Base-by-base conservation (phyloP, 2,329 filamentous ascomycete genomes). In the Penicillium psychrosexuale region DNA sequence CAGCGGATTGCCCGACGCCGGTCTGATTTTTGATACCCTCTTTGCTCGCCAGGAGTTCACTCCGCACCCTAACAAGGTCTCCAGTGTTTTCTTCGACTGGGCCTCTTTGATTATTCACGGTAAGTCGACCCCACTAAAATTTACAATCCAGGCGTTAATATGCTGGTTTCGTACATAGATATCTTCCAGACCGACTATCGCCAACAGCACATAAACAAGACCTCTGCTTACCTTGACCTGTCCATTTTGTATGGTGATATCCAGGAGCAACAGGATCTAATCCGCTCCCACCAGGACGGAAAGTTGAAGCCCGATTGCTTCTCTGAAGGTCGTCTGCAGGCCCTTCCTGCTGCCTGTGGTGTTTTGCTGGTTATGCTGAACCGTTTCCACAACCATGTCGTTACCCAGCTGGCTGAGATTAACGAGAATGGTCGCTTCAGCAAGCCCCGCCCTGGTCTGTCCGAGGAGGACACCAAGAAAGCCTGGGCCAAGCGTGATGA, bases 311-410 rank as follows among this genome's bases (percentile, higher is more conserved):
- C 86, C 0, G 89, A 93, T 63, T 77, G 79, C 8, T 92, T 88
- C 61, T 84, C 86, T 3, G 87, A 91, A 66, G 85, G 85, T 71
- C 81, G 89, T 51, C 75, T 91, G 2, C 73, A 87, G 24, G 86
- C 84, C 9, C 86, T 89, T 65, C 89, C 89, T 0, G 86, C 89
- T 0, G 87, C 88, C 12, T 87, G 89, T 5, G 82, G 84, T 53
- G 85, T 89, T 5, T 66, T 92, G 3, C 74, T 92, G 28, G 81
- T 92, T 71, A 90, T 91, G 88, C 87, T 91, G 50, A 76, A 74
- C 62, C 69, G 74, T 61, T 95, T 95, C 74, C 93, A 97, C 74
- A 97, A 97, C 73, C 82, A 94, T 61, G 84, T 91, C 0, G 91
- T 89, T 1, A 82, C 85, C 51, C 88, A 93, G 57, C 77, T 97